phyloP scores from a whole-genome alignment of 805 yeast species.

The Dipodascus albidus region DNA sequence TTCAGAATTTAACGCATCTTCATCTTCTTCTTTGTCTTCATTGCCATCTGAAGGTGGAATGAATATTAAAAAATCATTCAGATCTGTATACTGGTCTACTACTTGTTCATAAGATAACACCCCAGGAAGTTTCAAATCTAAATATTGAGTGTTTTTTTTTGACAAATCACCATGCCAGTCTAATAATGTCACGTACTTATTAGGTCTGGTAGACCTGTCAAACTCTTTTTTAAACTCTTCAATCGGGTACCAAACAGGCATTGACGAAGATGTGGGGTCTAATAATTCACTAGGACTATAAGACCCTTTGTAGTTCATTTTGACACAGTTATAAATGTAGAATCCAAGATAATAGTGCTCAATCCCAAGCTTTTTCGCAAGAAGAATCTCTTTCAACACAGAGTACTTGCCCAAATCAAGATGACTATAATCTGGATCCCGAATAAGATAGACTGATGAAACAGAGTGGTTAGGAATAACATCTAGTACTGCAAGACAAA shows the following conservation, averaged over 20 bases:
- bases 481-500: conserved; percentile 71
- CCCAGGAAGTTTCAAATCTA: background rate
- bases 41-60: no score
- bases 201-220: background rate
- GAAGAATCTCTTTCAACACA: conserved; percentile 56
- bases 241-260: background rate
- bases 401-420: conserved; percentile 69
- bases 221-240: background rate
- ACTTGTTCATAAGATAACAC: background rate
- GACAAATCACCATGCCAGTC: background rate
- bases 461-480: conserved; percentile 55
- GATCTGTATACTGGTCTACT: background rate
- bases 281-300: conserved; percentile 32
- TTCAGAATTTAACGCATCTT: no score
- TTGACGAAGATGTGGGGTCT: conserved; percentile 20
- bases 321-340: conserved; percentile 65
- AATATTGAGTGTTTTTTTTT: background rate
- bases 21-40: no score
- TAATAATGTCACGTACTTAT: background rate
- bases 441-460: conserved; percentile 78
- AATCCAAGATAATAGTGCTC: conserved; percentile 70
- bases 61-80: background rate
- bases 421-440: conserved; percentile 70
- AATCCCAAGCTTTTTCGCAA: conserved; percentile 36
- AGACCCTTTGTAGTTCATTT: conserved; percentile 71